phyloP scores from a whole-genome alignment of 2,329 filamentous ascomycete genomes.

The Emmonsiellopsis sp. region DNA sequence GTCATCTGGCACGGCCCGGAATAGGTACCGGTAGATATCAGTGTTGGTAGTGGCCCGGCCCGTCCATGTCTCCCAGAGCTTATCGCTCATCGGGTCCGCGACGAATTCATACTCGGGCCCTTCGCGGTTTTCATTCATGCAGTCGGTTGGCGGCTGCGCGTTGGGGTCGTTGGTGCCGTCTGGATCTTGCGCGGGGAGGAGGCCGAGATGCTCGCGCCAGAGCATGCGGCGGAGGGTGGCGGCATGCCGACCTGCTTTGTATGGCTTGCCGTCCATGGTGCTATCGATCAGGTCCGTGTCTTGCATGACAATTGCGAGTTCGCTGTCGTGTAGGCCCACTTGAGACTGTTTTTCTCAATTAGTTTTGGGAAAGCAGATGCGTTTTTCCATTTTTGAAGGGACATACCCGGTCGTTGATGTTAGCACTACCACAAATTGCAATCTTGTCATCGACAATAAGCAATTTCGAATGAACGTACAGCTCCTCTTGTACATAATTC shows the following conservation, averaged over 20 bases:
- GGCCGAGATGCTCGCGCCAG: constrained; percentile 83
- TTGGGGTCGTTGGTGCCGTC: constrained; percentile 62
- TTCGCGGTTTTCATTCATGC: constrained; percentile 65
- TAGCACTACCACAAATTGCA: constrained; percentile 70
- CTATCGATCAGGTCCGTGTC: constrained; percentile 62
- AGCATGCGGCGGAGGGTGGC: constrained; percentile 75
- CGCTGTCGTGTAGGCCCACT: constrained; percentile 72
- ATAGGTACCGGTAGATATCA: constrained; percentile 68
- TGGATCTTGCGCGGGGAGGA: constrained; percentile 63
- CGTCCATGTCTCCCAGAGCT: constrained; percentile 66
- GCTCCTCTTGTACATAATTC: constrained; percentile 89
- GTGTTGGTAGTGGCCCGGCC: constrained; percentile 68
- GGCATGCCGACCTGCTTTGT: constrained; percentile 64
- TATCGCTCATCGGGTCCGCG: constrained; percentile 59
- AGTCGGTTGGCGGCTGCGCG: constrained; percentile 63
- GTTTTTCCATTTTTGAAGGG: neutral
- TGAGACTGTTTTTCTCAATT: constrained; percentile 51
- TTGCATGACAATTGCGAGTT: constrained; percentile 78
- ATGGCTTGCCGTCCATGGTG: constrained; percentile 63
- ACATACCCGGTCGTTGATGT: constrained; percentile 53
- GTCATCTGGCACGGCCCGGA: constrained; percentile 85
- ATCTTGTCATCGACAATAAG: constrained; percentile 69
- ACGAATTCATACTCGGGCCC: constrained; percentile 60
- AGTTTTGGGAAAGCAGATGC: neutral
- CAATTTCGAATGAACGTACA: constrained; percentile 89